Base-by-base conservation (phyloP, 2,329 filamentous ascomycete species). In the Eutypella sp. region DNA sequence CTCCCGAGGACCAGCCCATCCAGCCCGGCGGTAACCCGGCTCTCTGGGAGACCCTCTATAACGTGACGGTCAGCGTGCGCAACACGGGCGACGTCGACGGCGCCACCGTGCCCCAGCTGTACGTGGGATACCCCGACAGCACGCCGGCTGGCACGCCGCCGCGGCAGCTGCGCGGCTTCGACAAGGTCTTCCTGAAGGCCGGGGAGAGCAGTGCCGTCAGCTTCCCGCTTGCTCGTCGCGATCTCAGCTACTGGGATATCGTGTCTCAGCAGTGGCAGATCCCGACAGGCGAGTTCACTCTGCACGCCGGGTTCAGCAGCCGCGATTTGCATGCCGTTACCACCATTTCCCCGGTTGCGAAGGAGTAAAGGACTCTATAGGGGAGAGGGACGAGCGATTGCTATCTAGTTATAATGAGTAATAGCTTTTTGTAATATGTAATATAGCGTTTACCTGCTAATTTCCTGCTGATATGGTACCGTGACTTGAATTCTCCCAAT, bases 11-110 rank as follows among this genome's bases (percentile, higher is more conserved):
- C 16, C 56, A 47, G 11, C 44, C 50, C 31, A 48, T 66, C 18
- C 56, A 66, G 47, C 76, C 79, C 13, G 80, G 79, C n/a, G 80
- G 80, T 1, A 74, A 79, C 54, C 61, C 71, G 1, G 74, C 74
- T 18, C 70, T 83, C 20, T 82, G 74, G 70, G 68, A 74, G 7
- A 64, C 63, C 7, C 53, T 82, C n/a, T 71, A 67, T 48, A 73
- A 62, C 36, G 69, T 78, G 9, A 65, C 67, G 2, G 69, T 73
- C 2, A 62, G 67, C 1, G 57, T 83, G 5, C 64, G 60, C 29
- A 83, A 83, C 64, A 75, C 71, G 0, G 79, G 79, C 16, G 47
- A 55, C 1, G 58, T 78, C 1, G 56, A 62, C 19, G 78, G 76
- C 22, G 70, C 70, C 2, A 68, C 73, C 9, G 73, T 82, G 1